A percentile compares a stretch with the other conserved stretches of the same genome.
These are phyloP conservation scores for Penicillium sp. DNA, from an alignment of 2,329 filamentous ascomycete genomes.

Conservation along the genomic window DNA sequence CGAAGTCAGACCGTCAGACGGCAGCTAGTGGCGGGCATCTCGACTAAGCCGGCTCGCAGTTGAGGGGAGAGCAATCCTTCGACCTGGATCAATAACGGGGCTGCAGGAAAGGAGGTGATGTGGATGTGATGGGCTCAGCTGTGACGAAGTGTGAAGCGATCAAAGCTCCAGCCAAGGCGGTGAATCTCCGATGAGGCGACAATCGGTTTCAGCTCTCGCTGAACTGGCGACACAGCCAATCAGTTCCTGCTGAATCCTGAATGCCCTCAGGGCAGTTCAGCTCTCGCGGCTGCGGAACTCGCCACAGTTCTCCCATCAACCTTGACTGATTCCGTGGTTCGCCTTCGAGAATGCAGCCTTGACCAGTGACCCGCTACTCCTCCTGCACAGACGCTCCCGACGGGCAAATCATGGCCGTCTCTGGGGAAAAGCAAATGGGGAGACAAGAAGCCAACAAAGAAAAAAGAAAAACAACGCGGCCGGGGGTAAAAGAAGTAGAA, in stretches of 20 bases:
- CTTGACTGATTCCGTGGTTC: slow-evolving; percentile 9
- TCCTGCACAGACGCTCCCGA: slow-evolving; percentile 9
- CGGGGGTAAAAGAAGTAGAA: slow-evolving; percentile 10
- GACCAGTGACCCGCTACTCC: slow-evolving; percentile 10
- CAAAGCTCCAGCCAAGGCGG: slow-evolving; percentile 1
- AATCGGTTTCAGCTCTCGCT: neutral
- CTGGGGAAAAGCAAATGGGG: slow-evolving; percentile 15
- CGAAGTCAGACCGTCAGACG: neutral
- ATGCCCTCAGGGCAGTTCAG: slow-evolving; percentile 3
- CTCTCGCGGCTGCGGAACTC: neutral
- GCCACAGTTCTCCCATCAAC: slow-evolving; percentile 1
- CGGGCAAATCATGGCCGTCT: slow-evolving; percentile 18
- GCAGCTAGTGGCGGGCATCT: neutral
- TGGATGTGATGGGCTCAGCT: slow-evolving; percentile 10
- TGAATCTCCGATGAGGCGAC: neutral
- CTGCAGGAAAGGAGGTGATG: slow-evolving; percentile 3
- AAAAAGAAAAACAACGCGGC: slow-evolving; percentile 3
- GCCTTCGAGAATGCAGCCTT: slow-evolving; percentile 8
- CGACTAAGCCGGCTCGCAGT: neutral
- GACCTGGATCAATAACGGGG: slow-evolving; percentile 6
- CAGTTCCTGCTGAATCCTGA: neutral
- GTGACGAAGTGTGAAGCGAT: slow-evolving; percentile 1
- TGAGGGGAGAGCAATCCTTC: neutral
- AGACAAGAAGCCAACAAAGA: slow-evolving; percentile 9
- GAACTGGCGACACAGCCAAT: neutral